Conservation (phyloP, 2,329 filamentous ascomycete species). For the Pseudocercospora fijiensis region DNA sequence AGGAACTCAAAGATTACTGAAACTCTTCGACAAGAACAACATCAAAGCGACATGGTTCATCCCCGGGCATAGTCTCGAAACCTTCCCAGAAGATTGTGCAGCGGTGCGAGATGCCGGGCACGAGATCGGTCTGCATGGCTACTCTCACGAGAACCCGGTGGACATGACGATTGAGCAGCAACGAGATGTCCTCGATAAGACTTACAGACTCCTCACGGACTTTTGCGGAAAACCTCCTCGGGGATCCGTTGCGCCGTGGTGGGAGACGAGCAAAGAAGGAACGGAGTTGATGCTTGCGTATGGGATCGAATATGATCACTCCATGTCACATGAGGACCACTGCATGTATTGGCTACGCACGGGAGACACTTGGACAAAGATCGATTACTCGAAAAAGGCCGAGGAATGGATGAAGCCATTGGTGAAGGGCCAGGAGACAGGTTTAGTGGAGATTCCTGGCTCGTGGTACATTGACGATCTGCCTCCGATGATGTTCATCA, state of each 20-base stretch:
- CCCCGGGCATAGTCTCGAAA: slow-evolving; percentile 61
- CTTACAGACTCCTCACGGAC: slow-evolving; percentile 66
- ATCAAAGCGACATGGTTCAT: slow-evolving; percentile 68
- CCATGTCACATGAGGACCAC: slow-evolving; percentile 63
- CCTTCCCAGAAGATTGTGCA: slow-evolving; percentile 63
- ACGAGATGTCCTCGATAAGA: slow-evolving; percentile 69
- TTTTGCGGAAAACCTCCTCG: slow-evolving; percentile 68
- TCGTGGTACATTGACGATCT: slow-evolving; percentile 46
- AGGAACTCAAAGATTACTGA: slow-evolving; percentile 63
- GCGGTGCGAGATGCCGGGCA: slow-evolving; percentile 61
- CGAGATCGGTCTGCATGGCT: slow-evolving; percentile 67
- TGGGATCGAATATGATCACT: slow-evolving; percentile 68
- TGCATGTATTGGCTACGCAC: slow-evolving; percentile 62
- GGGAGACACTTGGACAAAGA: slow-evolving; percentile 65
- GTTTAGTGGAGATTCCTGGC: slow-evolving; percentile 61
- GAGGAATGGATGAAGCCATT: slow-evolving; percentile 66
- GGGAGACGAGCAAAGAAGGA: slow-evolving; percentile 69
- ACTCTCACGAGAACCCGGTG: slow-evolving; percentile 69
- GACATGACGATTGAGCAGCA: slow-evolving; percentile 73
- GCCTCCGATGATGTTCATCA: slow-evolving; percentile 68
- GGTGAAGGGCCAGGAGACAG: slow-evolving; percentile 57
- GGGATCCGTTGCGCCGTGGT: slow-evolving; percentile 69
- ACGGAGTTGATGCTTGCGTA: slow-evolving; percentile 63
- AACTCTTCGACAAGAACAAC: slow-evolving; percentile 67
- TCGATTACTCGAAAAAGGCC: slow-evolving; percentile 62